Percentiles rank a stretch among this genome's conserved stretches.
Conservation (phyloP, 2,329 filamentous ascomycete genomes). For the Chaetomiaceae sp. region DNA sequence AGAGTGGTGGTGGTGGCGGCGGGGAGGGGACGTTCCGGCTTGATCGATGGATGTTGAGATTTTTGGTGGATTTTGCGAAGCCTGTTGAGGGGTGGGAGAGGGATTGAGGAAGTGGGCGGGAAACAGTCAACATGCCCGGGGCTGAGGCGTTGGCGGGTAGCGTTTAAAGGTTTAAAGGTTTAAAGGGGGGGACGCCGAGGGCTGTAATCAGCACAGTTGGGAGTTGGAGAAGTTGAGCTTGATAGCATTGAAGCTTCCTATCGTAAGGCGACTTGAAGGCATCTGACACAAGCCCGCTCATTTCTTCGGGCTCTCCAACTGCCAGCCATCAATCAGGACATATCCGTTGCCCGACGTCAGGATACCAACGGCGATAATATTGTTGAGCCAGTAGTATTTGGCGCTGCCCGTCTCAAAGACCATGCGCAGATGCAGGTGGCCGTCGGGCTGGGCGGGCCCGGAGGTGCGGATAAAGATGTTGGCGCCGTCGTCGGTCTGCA, state of each 20-base stretch:
- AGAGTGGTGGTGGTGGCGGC: not conserved
- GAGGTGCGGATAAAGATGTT: conserved; percentile 31
- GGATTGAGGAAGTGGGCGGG: not conserved
- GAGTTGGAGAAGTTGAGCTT: no score
- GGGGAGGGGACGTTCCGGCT: not conserved
- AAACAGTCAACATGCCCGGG: no score
- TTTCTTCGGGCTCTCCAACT: conserved; percentile 20
- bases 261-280: no score
- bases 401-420: conserved; percentile 28
- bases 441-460: conserved; percentile 28
- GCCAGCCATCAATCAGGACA: conserved; percentile 30
- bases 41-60: not conserved
- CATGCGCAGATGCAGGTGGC: conserved; percentile 25
- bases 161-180: no score
- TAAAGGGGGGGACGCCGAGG: no score
- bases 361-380: conserved; percentile 30
- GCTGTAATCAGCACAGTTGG: no score
- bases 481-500: conserved; percentile 30
- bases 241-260: no score
- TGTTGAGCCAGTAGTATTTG: conserved; percentile 32
- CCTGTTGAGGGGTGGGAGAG: not conserved
- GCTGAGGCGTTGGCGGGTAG: no score
- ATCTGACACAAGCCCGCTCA: no score
- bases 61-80: not conserved
- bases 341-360: conserved; percentile 21